Percentiles rank a stretch among this genome's conserved stretches.
These are phyloP conservation scores for Blastocladiella emersonii DNA, from an alignment of 371 early-diverging fungal species.

Conservation along the genomic window DNA sequence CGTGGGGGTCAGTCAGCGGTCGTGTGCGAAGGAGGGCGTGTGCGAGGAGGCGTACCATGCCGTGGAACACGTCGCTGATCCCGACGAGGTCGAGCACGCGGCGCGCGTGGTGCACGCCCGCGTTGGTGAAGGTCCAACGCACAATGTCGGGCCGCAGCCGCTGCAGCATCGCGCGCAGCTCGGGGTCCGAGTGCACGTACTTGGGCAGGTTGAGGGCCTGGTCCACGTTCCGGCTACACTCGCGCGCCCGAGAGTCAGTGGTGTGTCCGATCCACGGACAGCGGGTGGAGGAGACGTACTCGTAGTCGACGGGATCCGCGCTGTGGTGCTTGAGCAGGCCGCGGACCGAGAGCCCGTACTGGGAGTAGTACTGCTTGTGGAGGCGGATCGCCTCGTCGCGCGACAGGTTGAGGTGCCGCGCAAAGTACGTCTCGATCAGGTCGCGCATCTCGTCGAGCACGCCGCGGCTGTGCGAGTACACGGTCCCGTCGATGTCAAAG, in stretches of 20 bases:
- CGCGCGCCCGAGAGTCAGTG: too few species aligned
- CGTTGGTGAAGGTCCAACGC: constrained; percentile 75
- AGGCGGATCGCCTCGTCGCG: constrained; percentile 20
- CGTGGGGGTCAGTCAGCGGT: too few species aligned
- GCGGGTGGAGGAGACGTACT: too few species aligned
- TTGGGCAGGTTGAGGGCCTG: constrained; percentile 27
- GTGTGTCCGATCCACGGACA: too few species aligned
- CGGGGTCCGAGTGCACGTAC: constrained; percentile 41
- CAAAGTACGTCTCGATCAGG: too few species aligned
- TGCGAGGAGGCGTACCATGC: constrained; percentile 1
- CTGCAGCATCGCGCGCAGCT: constrained; percentile 47
- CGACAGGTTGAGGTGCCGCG: too few species aligned
- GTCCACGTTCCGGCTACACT: too few species aligned
- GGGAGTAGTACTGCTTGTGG: constrained; percentile 38
- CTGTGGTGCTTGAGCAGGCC: constrained; percentile 55
- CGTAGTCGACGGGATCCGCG: constrained; percentile 3
- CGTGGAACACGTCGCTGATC: neutral
- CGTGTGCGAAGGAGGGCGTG: too few species aligned
- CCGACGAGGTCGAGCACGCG: neutral
- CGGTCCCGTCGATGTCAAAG: too few species aligned
- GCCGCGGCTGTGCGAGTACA: too few species aligned
- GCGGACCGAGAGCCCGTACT: constrained; percentile 66
- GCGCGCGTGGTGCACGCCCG: constrained; percentile 41
- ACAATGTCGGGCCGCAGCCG: constrained; percentile 28
- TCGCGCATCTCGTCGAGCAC: too few species aligned